Evolutionary conservation across 345 rosid genomes (phyloP).

Genomic region (Camelina neglecta): DNA sequence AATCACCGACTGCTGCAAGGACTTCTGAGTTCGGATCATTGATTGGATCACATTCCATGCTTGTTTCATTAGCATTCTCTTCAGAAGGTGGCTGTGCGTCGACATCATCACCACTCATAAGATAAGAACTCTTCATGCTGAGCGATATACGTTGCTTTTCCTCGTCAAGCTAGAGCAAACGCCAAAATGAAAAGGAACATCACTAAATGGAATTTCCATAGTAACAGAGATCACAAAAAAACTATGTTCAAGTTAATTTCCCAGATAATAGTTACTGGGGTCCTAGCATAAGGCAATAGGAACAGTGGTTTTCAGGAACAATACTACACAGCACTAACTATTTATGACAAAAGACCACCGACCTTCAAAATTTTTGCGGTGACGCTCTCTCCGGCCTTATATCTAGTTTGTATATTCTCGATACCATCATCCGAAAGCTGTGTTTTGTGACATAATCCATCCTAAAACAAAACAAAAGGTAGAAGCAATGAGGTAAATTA

Average conservation of each 20-base stretch:
- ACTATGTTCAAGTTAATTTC: neutral
- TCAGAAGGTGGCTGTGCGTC: conserved; percentile 39
- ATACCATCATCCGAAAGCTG: conserved; percentile 73
- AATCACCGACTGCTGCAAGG: conserved; percentile 37
- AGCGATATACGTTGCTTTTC: conserved; percentile 83
- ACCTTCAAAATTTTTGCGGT: conserved; percentile 88
- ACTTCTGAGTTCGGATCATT: conserved; percentile 37
- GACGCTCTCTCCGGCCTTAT: conserved; percentile 78
- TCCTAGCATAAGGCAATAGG: conserved; percentile 13
- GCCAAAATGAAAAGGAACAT: conserved; percentile 25
- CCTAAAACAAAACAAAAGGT: conserved; percentile 54
- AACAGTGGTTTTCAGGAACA: neutral
- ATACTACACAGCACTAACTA: conserved; percentile 10
- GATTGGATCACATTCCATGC: conserved; percentile 46
- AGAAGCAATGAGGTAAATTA: conserved; percentile 12
- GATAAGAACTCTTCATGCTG: conserved; percentile 76
- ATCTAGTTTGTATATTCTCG: conserved; percentile 60
- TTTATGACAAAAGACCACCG: conserved; percentile 11
- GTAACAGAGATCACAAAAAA: conserved; percentile 12
- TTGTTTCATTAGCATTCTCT: conserved; percentile 52
- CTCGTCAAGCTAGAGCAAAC: conserved; percentile 63
- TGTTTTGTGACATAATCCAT: conserved; percentile 89
- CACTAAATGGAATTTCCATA: neutral
- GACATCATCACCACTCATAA: conserved; percentile 44
- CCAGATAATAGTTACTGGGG: conserved; percentile 15